These are phyloP conservation scores for Carallia pectinifolia DNA, from an alignment of 345 rosid species.

Conservation along the genomic window DNA sequence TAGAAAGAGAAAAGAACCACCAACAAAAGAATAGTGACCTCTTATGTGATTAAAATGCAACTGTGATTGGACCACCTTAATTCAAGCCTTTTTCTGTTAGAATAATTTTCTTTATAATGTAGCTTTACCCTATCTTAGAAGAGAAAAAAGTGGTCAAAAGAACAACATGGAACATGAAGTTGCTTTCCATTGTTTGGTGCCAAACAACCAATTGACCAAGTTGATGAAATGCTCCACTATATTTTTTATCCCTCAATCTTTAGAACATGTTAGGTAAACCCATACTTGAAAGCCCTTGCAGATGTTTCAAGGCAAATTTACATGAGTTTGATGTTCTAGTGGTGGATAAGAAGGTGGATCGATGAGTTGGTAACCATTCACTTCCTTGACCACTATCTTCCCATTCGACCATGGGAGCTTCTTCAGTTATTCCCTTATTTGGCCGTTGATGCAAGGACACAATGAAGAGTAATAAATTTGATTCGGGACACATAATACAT, in stretches of 20 bases:
- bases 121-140: not conserved
- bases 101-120: not conserved
- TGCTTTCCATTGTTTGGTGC: not conserved
- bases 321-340: not conserved
- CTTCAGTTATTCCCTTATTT: not conserved
- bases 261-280: not conserved
- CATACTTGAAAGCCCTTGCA: not conserved
- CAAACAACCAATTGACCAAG: not conserved
- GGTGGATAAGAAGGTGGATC: constrained; percentile 18
- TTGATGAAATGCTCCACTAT: not conserved
- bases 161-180: not conserved
- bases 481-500: not conserved
- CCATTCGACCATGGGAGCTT: not conserved
- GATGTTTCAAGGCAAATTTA: constrained; percentile 2
- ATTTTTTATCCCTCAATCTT: not conserved
- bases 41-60: not conserved
- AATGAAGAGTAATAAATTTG: not conserved
- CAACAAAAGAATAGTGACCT: not conserved
- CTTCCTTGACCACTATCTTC: not conserved
- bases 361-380: constrained; percentile 18
- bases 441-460: constrained; percentile 4
- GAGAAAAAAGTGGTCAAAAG: not conserved
- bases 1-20: too few species aligned
- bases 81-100: not conserved
- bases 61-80: not conserved